Evolutionary conservation across 768 basidiomycete genomes (phyloP), one percentile per base, ranked within the genome.

Genomic region (Cystobasidium ongulense): DNA sequence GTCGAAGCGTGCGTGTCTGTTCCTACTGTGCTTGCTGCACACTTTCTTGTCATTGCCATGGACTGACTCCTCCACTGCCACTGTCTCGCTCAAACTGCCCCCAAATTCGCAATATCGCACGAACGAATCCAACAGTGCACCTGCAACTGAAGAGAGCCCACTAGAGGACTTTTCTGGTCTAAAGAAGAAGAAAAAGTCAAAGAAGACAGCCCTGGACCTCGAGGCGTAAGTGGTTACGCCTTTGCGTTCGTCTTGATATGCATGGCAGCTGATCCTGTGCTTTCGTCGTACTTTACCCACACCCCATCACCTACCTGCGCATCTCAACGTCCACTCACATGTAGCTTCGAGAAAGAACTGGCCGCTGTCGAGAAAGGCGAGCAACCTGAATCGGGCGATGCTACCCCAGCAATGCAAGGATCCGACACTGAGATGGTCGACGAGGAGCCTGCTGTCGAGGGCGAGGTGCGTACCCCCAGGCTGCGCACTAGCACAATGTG

Each of bases 161-260:
- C 92, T 92, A 78, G 85, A 93, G 73, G 91, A 92, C 82, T 97
- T 97, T 81, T 92, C 90, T 5, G 94, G 95, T 80, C 85, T 96
- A 81, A 97, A 96, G 84, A 84, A 83, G 82, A 84, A 84, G 79
- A 83, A 83, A 81, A 80, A 79, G 74, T 75, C 75, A 83, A 95
- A 94, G 84, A 97, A 95, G 83, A 86, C 89, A 23, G 87, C 90
- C 1, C 88, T 90, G 65, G 91, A 93, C 80, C 83, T 95, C 78
- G 92, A 95, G 80, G 93, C 91, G 0, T 95, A 33, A 25, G 75
- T 46, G 36, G 2, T 23, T 21, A 15, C 29, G 25, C 18, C 15
- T 72, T 33, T 29, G 29, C 61, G 25, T 18, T 73, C 15, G 1
- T 17, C 13, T 33, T 10, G 8, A 11, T 23, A 25, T 31, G 5